phyloP scores from a whole-genome alignment of 495 filamentous ascomycete genomes.

The Penicillium antarcticum region DNA sequence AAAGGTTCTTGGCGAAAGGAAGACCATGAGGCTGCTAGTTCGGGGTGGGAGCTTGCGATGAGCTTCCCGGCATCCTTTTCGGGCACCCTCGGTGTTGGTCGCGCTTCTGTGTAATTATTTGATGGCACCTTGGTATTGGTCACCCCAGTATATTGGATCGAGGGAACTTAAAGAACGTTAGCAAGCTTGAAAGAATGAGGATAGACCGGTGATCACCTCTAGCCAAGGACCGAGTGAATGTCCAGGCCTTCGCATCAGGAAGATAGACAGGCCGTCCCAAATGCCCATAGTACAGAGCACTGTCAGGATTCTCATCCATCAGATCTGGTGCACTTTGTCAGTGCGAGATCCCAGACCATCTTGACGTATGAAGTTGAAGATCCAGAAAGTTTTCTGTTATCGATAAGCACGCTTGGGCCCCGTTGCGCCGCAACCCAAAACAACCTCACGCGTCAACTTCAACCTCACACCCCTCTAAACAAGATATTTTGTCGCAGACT shows the following conservation, averaged over 20 bases:
- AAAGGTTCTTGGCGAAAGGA: conserved; percentile 28
- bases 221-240: conserved; percentile 44
- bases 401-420: conserved; percentile 14
- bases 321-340: conserved; percentile 41
- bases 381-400: conserved; percentile 20
- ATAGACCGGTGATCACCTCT: conserved; percentile 17
- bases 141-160: conserved; percentile 32
- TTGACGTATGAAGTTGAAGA: conserved; percentile 21
- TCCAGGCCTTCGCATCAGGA: conserved; percentile 51
- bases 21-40: conserved; percentile 34
- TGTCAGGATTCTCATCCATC: conserved; percentile 57
- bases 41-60: conserved; percentile 32
- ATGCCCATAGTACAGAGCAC: conserved; percentile 65
- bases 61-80: conserved; percentile 13
- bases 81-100: conserved; percentile 7
- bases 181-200: not conserved
- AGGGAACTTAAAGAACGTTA: conserved; percentile 20
- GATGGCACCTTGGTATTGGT: conserved; percentile 29
- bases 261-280: conserved; percentile 57
- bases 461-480: not conserved
- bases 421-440: conserved; percentile 37
- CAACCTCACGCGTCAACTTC: conserved; percentile 6
- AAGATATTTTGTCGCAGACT: not conserved
- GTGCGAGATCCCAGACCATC: conserved; percentile 32
- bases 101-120: conserved; percentile 11